Evolutionary conservation across 108 stramenopile species (phyloP).

Genomic region (Skeletonema costatum): DNA sequence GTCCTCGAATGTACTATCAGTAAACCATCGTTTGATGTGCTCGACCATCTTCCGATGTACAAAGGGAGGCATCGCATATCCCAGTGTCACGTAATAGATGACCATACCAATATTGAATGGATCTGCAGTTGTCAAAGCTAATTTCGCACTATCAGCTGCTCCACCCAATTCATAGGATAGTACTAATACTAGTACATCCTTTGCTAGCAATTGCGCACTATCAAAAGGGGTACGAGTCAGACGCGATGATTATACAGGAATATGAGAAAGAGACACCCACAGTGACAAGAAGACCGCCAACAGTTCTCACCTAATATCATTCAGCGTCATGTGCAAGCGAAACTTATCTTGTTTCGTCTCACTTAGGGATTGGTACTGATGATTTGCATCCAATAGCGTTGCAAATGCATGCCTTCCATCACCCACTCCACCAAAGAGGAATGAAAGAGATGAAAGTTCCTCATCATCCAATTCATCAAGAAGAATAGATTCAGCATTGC

Average conservation of each 20-base stretch:
- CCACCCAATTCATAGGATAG: conserved; percentile 14
- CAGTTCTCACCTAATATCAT: conserved; percentile 12
- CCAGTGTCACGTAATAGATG: conserved; percentile 12
- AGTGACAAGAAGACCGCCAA: no score
- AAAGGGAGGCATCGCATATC: conserved; percentile 16
- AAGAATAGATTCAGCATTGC: conserved; percentile 15
- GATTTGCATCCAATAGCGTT: conserved; percentile 23
- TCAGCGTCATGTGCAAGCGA: conserved; percentile 17
- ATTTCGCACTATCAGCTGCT: conserved; percentile 1
- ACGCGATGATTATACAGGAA: no score
- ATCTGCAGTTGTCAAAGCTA: not conserved
- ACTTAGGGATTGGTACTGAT: conserved; percentile 12
- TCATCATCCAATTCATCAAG: conserved; percentile 21
- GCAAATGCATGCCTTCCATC: conserved; percentile 22
- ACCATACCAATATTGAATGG: conserved; percentile 16
- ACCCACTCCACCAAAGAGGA: conserved; percentile 32
- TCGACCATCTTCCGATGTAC: conserved; percentile 17
- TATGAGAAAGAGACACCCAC: no score
- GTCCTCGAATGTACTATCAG: conserved; percentile 3
- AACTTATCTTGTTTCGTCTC: conserved; percentile 10
- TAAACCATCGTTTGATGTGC: conserved; percentile 21
- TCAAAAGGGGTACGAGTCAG: no score
- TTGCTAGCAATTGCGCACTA: conserved; percentile 18
- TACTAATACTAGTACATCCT: conserved; percentile 18
- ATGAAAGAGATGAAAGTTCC: conserved; percentile 27